Conservation (phyloP, 805 yeast species). For the Lipomyces japonicus region DNA sequence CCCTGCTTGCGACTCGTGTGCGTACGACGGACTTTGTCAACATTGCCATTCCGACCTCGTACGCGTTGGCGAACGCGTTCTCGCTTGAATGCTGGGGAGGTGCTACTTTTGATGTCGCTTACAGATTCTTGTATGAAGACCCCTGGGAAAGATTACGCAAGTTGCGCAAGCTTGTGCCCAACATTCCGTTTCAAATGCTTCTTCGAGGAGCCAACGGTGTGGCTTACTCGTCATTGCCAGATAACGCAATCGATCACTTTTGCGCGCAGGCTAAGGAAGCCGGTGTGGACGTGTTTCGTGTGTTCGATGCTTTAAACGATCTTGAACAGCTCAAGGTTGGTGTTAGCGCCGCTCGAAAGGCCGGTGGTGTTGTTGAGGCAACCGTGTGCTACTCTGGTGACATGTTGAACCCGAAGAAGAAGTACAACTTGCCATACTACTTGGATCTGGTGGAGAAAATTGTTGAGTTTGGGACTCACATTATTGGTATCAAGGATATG, state of each 20-base stretch:
- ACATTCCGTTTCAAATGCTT: conserved; percentile 98
- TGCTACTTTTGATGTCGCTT: conserved; percentile 97
- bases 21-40: conserved; percentile 88
- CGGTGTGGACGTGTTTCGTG: conserved; percentile 97
- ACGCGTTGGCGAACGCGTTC: conserved; percentile 84
- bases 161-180: conserved; percentile 87
- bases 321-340: conserved; percentile 96
- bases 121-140: conserved; percentile 97
- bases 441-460: conserved; percentile 73
- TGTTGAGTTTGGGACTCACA: conserved; percentile 92
- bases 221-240: conserved; percentile 96
- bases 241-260: conserved; percentile 97
- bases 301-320: conserved; percentile 95
- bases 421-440: conserved; percentile 91
- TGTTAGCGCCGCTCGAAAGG: conserved; percentile 94
- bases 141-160: conserved; percentile 96
- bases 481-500: conserved; percentile 98
- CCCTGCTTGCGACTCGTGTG: conserved; percentile 92
- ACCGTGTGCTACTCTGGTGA: conserved; percentile 99
- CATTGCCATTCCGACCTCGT: conserved; percentile 91
- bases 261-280: conserved; percentile 89
- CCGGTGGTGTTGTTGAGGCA: conserved; percentile 98
- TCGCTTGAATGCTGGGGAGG: conserved; percentile 99
- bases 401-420: conserved; percentile 93
- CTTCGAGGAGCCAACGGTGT: conserved; percentile 99